Base-by-base conservation (phyloP, 1,284 basidiomycete species). In the Salmacisia buchloeana region DNA sequence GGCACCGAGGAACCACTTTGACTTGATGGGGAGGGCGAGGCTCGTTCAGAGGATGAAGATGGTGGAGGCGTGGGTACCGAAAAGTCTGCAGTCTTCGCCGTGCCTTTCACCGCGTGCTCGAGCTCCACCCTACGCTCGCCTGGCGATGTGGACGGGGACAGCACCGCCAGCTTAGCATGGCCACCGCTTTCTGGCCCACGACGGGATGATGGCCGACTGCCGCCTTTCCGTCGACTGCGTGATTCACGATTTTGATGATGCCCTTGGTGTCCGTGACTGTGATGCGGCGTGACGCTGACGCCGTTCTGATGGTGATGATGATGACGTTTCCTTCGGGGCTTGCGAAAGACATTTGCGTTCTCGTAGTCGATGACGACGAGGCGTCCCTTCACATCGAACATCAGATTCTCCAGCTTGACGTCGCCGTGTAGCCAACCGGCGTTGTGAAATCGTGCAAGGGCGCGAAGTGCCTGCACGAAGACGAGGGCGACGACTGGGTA, bases 391-490 rank as follows among this genome's bases (percentile, higher is more conserved):
- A 68, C 62, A 62, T 73, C 70, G 61, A 78, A 77, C 76, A 78
- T 78, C 25, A 78, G 63, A 56, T 78, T 78, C 34, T 78, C 76
- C 36, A 78, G 63, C 63, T 78, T 78, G 64, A 78, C 70, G 56
- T 78, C 76, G 35, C 76, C 76, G 54, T 78, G 76, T 69, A 77
- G 69, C 76, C 76, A 78, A 33, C 75, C 75, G 7, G 70, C 67
- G 10, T 67, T 67, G 41, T 78, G 76, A 63, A 78, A 73, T 38
- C 70, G 62, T 9, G 70, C 60, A 4, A 78, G 62, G 1, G 67
- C 67, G 0, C 67, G 60, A n/a, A 78, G 67, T 1, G 76, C 70
- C 38, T 75, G 68, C 0, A 65, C 60, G 60, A 76, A 78, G 36
- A 78, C 66, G 56, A 71, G 71, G 39, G 66, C 61, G 3, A 76